Evolutionary conservation across 1,284 basidiomycete species (phyloP), one percentile per base, ranked within the genome.

Genomic region (Papiliotrema laurentii): DNA sequence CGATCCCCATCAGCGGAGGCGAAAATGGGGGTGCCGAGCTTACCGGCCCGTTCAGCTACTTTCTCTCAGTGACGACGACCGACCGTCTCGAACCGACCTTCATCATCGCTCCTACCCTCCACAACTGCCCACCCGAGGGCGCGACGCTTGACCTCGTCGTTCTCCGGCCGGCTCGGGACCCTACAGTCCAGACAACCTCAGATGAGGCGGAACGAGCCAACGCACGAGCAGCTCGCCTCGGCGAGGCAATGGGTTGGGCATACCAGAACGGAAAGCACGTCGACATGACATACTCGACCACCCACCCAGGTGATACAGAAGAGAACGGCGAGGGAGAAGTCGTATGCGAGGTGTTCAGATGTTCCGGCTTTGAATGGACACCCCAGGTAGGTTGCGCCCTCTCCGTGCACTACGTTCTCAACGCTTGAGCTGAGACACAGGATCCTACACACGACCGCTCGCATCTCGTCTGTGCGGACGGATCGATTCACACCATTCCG

Each of bases 81-180:
- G 84, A 89, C 68, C 79, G 92, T 14, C 77, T 97, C 49, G 92
- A 97, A 69, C 82, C 86, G 1, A 68, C 75, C 2, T 94, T 96
- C 65, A 77, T 84, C 47, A 86, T 91, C 40, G 77, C 83, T 0
- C 87, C 89, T 10, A 76, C 84, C 22, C 63, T 74, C 2, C 50
- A 48, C 1, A 41, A 71, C 60, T 65, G 30, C 68, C 76, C 52
- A 60, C 66, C 26, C 5, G 55, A 67, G 0, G 68, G 66, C 25
- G 71, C 73, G 0, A 78, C 81, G 10, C 81, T 90, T 63, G 89
- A 97, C 59, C 57, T 97, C 10, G 76, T 93, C 19, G 73, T 90
- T n/a, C 70, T 96, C n/a, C 81, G 93, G 2, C 93, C 93, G 0
- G 60, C 78, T 18, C 78, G 85, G 3, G 84, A 89, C 64, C 84